Conservation (phyloP, 2,329 filamentous ascomycete species). For the Xylaria sp. region DNA sequence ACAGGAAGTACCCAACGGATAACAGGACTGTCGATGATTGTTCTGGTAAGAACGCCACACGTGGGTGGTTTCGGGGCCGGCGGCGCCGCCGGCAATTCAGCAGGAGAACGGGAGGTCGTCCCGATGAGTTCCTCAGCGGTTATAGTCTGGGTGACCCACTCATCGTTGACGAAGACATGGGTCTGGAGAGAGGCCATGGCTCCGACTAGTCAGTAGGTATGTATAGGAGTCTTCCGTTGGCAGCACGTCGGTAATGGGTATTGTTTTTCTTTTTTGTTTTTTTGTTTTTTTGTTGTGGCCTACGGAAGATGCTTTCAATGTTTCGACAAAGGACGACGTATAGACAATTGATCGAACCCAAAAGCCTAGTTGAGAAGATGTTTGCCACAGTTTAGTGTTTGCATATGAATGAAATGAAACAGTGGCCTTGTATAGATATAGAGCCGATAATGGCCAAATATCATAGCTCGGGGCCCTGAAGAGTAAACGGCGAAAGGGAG, state of each 20-base stretch:
- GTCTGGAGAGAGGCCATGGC: constrained; percentile 63
- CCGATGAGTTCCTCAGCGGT: constrained; percentile 52
- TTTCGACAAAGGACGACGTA: neutral
- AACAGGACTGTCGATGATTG: constrained; percentile 79
- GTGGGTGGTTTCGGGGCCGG: constrained; percentile 58
- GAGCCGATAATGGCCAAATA: neutral
- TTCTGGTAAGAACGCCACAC: constrained; percentile 81
- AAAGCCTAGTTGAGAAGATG: no score
- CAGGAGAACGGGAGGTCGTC: constrained; percentile 51
- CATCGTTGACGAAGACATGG: constrained; percentile 64
- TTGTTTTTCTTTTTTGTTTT: neutral
- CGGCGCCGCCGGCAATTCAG: constrained; percentile 47
- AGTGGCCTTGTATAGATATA: neutral
- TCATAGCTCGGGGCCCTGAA: neutral
- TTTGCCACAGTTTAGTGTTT: neutral
- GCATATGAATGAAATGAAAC: neutral
- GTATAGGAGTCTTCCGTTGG: neutral
- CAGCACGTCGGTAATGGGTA: neutral
- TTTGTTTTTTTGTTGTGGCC: neutral
- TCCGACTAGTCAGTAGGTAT: constrained; percentile 4
- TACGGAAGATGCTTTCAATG: neutral
- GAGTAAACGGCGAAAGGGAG: no score
- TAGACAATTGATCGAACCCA: neutral
- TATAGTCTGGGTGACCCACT: constrained; percentile 68
- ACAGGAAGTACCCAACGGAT: constrained; percentile 82